phyloP scores from a whole-genome alignment of 108 stramenopile genomes.

The Pseudonitzschia multiseries region DNA sequence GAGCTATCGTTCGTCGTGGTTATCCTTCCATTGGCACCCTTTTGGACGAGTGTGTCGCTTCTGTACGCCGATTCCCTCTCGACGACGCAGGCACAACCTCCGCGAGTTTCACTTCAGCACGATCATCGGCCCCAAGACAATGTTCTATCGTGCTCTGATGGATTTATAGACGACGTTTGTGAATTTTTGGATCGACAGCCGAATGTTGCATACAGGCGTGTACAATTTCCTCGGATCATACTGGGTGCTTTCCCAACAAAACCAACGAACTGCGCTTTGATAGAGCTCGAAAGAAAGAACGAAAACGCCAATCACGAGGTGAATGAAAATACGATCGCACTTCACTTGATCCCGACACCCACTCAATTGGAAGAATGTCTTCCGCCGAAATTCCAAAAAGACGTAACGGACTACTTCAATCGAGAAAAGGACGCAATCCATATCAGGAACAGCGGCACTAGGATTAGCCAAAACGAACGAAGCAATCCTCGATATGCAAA shows the following conservation, averaged over 20 bases:
- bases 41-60: neutral
- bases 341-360: constrained; percentile 11
- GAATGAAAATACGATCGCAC: neutral
- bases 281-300: neutral
- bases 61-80: neutral
- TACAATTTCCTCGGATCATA: neutral
- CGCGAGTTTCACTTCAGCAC: neutral
- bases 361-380: constrained; percentile 7
- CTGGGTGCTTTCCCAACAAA: constrained; percentile 3
- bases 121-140: neutral
- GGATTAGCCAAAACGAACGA: constrained; percentile 23
- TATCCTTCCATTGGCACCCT: neutral
- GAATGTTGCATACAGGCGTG: neutral
- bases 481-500: constrained; percentile 6
- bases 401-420: constrained; percentile 12
- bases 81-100: neutral
- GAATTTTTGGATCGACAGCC: constrained; percentile 4
- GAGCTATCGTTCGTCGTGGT: neutral
- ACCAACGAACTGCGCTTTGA: neutral
- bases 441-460: neutral
- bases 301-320: neutral
- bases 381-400: constrained; percentile 14
- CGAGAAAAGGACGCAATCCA: neutral
- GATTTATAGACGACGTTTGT: neutral
- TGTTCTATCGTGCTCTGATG: neutral